A percentile compares a stretch with the other conserved stretches of the same genome.
phyloP scores from a whole-genome alignment of 306 rosid species.

The Hippophae rhamnoides region DNA sequence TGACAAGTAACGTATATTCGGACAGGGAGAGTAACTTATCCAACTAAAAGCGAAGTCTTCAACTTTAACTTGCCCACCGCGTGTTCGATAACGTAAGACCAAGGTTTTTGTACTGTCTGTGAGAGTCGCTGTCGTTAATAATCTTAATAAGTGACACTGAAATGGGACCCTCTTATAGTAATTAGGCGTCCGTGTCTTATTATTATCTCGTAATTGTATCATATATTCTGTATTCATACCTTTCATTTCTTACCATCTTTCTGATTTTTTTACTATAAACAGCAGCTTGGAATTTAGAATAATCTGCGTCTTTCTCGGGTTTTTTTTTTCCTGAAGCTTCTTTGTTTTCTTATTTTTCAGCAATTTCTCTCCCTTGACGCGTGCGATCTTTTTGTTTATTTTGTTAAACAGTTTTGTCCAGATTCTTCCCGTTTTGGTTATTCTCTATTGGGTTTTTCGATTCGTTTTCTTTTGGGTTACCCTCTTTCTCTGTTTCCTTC shows the following conservation, averaged over 20 bases:
- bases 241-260: no score
- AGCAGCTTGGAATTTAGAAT: no score
- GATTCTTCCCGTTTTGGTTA: no score
- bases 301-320: no score
- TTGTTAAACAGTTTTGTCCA: no score
- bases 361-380: neutral
- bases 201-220: neutral
- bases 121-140: neutral
- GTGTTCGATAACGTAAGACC: slow-evolving; percentile 6
- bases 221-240: neutral
- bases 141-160: slow-evolving; percentile 15
- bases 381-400: neutral
- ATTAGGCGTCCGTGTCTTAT: slow-evolving; percentile 13
- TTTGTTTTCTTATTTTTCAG: slow-evolving; percentile 4
- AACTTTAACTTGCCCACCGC: neutral
- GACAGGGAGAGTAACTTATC: slow-evolving; percentile 1
- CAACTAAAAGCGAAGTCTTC: no score
- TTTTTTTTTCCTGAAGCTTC: slow-evolving; percentile 1
- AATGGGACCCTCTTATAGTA: neutral
- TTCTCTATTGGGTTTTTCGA: neutral
- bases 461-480: neutral
- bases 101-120: neutral
- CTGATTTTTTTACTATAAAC: no score
- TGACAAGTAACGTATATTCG: neutral
- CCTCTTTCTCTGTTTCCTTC: neutral